A percentile compares a stretch with the other conserved stretches of the same genome.
These are phyloP conservation scores for Aspergillus sp. DNA, from an alignment of 2,329 filamentous ascomycete species.

Conservation along the genomic window DNA sequence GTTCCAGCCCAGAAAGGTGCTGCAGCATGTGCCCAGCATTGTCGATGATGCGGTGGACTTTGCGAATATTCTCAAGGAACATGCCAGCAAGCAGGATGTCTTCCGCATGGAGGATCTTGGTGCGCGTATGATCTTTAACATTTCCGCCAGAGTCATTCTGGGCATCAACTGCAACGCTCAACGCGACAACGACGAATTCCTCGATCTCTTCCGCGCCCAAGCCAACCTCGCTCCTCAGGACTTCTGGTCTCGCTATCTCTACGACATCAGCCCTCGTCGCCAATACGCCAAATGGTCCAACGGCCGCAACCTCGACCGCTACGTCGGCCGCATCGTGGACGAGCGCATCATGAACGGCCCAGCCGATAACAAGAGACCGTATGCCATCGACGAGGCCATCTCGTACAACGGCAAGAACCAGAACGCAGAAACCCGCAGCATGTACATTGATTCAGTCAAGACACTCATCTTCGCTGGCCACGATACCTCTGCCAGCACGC, in stretches of 20 bases:
- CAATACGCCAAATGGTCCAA: conserved; percentile 22
- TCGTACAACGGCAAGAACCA: not conserved
- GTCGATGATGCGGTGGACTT: conserved; percentile 9
- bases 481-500: conserved; percentile 21
- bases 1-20: conserved; percentile 7
- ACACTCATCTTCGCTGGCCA: conserved; percentile 27
- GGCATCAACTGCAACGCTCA: conserved; percentile 11
- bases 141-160: conserved; percentile 7
- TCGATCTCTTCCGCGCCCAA: conserved; percentile 19
- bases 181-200: conserved; percentile 32
- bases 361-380: conserved; percentile 4
- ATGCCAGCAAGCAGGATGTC: conserved; percentile 3
- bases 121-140: conserved; percentile 9
- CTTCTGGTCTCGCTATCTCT: conserved; percentile 7
- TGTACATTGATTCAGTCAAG: conserved; percentile 15
- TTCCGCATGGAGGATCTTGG: conserved; percentile 8
- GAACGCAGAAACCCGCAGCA: conserved; percentile 5
- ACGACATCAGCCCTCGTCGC: conserved; percentile 7
- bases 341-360: conserved; percentile 5
- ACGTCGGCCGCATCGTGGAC: conserved; percentile 9
- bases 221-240: conserved; percentile 14
- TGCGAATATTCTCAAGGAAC: conserved; percentile 5
- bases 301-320: conserved; percentile 13
- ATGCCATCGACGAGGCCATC: conserved; percentile 10
- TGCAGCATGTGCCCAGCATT: conserved; percentile 6